Evolutionary conservation across 1,284 basidiomycete species (phyloP).

Genomic region (Golubevia sp.): DNA sequence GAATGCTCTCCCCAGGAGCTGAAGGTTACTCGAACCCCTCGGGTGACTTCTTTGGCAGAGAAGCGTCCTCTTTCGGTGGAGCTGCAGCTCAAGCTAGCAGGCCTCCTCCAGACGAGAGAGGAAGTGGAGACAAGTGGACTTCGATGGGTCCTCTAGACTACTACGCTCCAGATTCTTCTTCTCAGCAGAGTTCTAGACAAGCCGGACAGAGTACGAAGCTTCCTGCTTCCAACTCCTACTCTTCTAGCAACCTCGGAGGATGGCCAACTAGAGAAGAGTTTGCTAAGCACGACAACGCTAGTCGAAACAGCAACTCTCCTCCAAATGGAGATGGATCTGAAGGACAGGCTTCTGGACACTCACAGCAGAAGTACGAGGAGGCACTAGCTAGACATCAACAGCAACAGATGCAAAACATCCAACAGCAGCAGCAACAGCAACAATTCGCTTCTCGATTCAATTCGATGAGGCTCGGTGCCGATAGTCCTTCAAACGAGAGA

Average conservation of each 20-base stretch:
- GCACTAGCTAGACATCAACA: background rate
- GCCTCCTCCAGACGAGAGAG: background rate
- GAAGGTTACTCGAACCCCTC: slow-evolving; percentile 6
- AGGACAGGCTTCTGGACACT: background rate
- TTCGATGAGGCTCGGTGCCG: background rate
- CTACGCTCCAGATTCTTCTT: slow-evolving; percentile 25
- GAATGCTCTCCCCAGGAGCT: slow-evolving; percentile 30
- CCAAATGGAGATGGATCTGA: too few relatives aligned
- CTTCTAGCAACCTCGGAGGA: background rate
- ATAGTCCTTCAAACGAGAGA: background rate
- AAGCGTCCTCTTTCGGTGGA: background rate
- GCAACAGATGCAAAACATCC: background rate
- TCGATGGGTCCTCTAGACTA: slow-evolving; percentile 45
- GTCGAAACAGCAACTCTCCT: too few relatives aligned
- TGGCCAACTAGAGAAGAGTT: background rate
- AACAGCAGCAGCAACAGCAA: background rate
- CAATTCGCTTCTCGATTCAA: background rate
- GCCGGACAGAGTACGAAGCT: too few relatives aligned
- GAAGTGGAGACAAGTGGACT: slow-evolving; percentile 26
- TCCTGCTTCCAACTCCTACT: slow-evolving; percentile 7
- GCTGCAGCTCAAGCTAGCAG: background rate
- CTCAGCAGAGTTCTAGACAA: slow-evolving; percentile 9
- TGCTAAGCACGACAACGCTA: too few relatives aligned
- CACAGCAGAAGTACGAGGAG: slow-evolving; percentile 7
- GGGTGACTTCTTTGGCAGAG: slow-evolving; percentile 4